These are phyloP conservation scores for Dipodascopsis uninucleata DNA, from an alignment of 805 yeast species.

Conservation along the genomic window DNA sequence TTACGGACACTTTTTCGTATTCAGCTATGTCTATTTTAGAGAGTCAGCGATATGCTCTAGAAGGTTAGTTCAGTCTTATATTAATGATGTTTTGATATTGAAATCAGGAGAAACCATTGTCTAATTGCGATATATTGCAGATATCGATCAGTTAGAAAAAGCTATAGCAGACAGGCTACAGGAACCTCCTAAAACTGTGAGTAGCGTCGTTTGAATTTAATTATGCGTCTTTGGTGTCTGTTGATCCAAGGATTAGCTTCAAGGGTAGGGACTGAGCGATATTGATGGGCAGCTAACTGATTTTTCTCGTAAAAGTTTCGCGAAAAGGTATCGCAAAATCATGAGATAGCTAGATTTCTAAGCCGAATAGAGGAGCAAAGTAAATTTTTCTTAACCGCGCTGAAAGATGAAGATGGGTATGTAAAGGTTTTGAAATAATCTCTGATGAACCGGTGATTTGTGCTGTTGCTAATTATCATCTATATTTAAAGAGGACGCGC, in stretches of 20 bases:
- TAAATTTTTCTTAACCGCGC: constrained; percentile 26
- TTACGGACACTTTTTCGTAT: neutral
- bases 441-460: neutral
- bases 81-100: neutral
- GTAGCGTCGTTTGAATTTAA: constrained; percentile 1
- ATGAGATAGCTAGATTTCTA: constrained; percentile 57
- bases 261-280: constrained; percentile 38
- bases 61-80: constrained; percentile 18
- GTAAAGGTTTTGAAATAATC: constrained; percentile 6
- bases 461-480: neutral
- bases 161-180: constrained; percentile 60
- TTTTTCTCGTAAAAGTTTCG: constrained; percentile 17
- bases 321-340: constrained; percentile 39
- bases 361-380: constrained; percentile 44
- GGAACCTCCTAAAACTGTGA: constrained; percentile 20
- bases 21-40: constrained; percentile 24
- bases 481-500: constrained; percentile 13
- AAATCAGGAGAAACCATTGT: neutral
- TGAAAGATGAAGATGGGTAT: constrained; percentile 12
- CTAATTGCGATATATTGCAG: constrained; percentile 32
- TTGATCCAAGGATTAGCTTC: no score
- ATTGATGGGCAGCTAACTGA: neutral
- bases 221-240: no score
- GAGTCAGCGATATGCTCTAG: constrained; percentile 29
- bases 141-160: constrained; percentile 65